phyloP scores from a whole-genome alignment of 257 asterid genomes.

The Craterostigma plantagineum region DNA sequence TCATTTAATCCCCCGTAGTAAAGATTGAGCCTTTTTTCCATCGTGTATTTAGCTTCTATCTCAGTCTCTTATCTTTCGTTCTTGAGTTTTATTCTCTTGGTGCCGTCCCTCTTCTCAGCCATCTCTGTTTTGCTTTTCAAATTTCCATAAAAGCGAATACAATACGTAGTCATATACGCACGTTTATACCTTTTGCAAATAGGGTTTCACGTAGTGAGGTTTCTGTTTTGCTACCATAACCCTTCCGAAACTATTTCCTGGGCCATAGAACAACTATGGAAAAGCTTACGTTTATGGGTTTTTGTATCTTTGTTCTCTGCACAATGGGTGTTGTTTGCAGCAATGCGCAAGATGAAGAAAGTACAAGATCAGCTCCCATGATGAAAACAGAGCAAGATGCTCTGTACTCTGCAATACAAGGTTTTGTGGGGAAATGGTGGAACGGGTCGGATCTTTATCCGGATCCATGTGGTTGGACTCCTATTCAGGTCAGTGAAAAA shows the following conservation, averaged over 20 bases:
- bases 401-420: slow-evolving; percentile 69
- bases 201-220: too few relatives aligned
- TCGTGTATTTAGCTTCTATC: too few relatives aligned
- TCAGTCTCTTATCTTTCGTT: too few relatives aligned
- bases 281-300: slow-evolving; percentile 12
- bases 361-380: slow-evolving; percentile 39
- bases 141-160: too few relatives aligned
- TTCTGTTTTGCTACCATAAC: too few relatives aligned
- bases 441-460: slow-evolving; percentile 98
- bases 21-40: too few relatives aligned
- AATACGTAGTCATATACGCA: too few relatives aligned
- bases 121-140: too few relatives aligned
- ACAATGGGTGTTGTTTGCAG: slow-evolving; percentile 21
- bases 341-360: slow-evolving; percentile 33
- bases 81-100: too few relatives aligned
- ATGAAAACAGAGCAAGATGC: slow-evolving; percentile 46
- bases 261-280: slow-evolving; percentile 20
- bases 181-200: too few relatives aligned
- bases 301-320: slow-evolving; percentile 16
- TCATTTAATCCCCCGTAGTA: too few relatives aligned
- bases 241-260: neutral
- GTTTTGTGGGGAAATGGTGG: slow-evolving; percentile 93
- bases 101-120: too few relatives aligned
- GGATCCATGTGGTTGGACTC: slow-evolving; percentile 99
- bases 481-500: slow-evolving; percentile 44